Percentiles rank a stretch among this genome's conserved stretches.
Conservation (phyloP, 495 filamentous ascomycete species). For the Penicillium cataractarum region DNA sequence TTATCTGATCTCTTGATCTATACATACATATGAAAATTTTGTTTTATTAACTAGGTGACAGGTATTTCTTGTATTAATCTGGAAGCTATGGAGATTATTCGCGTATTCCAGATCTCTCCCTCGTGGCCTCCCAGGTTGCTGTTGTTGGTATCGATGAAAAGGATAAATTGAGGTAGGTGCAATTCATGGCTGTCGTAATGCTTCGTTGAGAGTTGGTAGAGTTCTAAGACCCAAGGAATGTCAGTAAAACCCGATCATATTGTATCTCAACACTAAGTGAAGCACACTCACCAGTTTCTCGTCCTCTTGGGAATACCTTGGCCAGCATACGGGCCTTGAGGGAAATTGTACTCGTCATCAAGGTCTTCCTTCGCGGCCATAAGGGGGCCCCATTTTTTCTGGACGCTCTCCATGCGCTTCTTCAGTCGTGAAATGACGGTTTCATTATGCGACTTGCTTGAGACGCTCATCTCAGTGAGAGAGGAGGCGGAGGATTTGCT, state of each 20-base stretch:
- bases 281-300: neutral
- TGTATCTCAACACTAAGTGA: neutral
- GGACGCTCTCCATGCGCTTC: constrained; percentile 16
- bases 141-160: neutral
- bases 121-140: neutral
- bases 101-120: neutral
- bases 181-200: neutral
- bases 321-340: constrained; percentile 32
- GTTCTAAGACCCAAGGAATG: neutral
- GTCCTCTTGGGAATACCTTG: constrained; percentile 18
- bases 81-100: too few species aligned
- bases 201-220: neutral
- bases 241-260: neutral
- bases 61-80: too few species aligned
- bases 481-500: neutral
- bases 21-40: too few species aligned
- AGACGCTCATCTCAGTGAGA: neutral
- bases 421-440: constrained; percentile 16
- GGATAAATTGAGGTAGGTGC: neutral
- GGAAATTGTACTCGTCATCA: constrained; percentile 38
- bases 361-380: constrained; percentile 31
- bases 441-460: neutral
- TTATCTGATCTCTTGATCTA: too few species aligned
- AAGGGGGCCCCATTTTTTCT: constrained; percentile 32
- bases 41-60: too few species aligned